Evolutionary conservation across 495 filamentous ascomycete species (phyloP).

Genomic region (Trichocladium uniseriatum): DNA sequence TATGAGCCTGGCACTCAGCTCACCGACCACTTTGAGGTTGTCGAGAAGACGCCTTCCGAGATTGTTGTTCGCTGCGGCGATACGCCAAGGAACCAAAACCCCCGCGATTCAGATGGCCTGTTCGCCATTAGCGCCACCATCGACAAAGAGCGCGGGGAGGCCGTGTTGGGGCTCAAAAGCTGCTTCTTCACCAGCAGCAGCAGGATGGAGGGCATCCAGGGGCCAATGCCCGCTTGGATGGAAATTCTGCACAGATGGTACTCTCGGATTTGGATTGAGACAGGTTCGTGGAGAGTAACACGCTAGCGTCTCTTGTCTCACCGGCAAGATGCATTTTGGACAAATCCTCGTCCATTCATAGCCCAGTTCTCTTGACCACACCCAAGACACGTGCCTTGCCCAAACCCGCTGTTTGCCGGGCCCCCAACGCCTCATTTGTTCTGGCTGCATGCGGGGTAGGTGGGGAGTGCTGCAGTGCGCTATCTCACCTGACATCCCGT

Average conservation of each 20-base stretch:
- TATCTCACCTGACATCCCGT: not conserved
- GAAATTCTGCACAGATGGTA: constrained; percentile 56
- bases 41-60: constrained; percentile 51
- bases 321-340: no score
- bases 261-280: constrained; percentile 53
- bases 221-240: constrained; percentile 47
- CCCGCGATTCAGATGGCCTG: constrained; percentile 56
- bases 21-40: constrained; percentile 70
- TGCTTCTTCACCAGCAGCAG: constrained; percentile 44
- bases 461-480: not conserved
- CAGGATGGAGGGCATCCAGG: constrained; percentile 34
- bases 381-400: not conserved
- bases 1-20: constrained; percentile 58
- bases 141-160: constrained; percentile 49
- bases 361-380: not conserved
- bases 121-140: constrained; percentile 59
- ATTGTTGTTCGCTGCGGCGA: constrained; percentile 61
- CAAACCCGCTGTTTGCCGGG: not conserved
- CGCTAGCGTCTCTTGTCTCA: constrained; percentile 2
- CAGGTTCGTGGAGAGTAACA: constrained; percentile 30
- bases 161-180: constrained; percentile 59
- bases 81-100: constrained; percentile 47
- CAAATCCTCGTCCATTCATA: not conserved
- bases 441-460: not conserved
- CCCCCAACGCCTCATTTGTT: not conserved